Conservation (phyloP, 2,329 filamentous ascomycete species). For the Epicoccum sorghinum region DNA sequence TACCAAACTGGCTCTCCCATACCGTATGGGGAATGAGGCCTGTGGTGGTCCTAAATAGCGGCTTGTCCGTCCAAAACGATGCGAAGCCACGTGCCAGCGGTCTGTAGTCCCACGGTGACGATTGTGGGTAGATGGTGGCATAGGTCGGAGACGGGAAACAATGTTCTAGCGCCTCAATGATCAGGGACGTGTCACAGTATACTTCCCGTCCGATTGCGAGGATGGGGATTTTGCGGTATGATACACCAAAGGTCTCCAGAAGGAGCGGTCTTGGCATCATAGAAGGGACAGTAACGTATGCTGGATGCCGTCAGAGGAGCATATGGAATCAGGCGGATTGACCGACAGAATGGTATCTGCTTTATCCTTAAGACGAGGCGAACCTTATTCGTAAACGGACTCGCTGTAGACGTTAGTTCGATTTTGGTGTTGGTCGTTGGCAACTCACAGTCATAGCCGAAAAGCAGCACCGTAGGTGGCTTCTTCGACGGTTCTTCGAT, state of each 20-base stretch:
- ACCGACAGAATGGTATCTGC: constrained; percentile 13
- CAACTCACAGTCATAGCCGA: constrained; percentile 5
- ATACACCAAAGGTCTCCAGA: constrained; percentile 43
- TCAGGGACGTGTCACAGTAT: constrained; percentile 45
- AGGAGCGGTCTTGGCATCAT: constrained; percentile 51
- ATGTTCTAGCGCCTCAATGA: constrained; percentile 44
- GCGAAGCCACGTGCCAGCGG: constrained; percentile 48
- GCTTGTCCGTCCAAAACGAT: constrained; percentile 50
- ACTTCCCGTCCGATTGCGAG: constrained; percentile 41
- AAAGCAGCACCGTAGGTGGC: constrained; percentile 2
- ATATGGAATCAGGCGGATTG: neutral
- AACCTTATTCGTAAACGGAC: constrained; percentile 48
- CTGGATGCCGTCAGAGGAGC: neutral
- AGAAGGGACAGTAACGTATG: constrained; percentile 47
- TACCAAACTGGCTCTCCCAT: constrained; percentile 49
- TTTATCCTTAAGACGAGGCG: constrained; percentile 46
- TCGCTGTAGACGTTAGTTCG: constrained; percentile 25
- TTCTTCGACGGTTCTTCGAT: neutral
- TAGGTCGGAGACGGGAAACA: constrained; percentile 40
- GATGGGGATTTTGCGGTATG: constrained; percentile 49
- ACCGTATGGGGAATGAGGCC: constrained; percentile 50
- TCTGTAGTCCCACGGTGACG: constrained; percentile 39
- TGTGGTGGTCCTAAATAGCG: constrained; percentile 49
- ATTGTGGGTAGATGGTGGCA: constrained; percentile 43
- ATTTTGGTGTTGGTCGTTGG: neutral